Base-by-base conservation (phyloP, 176 grass and related monocot genomes). In the Ensete glaucum region DNA sequence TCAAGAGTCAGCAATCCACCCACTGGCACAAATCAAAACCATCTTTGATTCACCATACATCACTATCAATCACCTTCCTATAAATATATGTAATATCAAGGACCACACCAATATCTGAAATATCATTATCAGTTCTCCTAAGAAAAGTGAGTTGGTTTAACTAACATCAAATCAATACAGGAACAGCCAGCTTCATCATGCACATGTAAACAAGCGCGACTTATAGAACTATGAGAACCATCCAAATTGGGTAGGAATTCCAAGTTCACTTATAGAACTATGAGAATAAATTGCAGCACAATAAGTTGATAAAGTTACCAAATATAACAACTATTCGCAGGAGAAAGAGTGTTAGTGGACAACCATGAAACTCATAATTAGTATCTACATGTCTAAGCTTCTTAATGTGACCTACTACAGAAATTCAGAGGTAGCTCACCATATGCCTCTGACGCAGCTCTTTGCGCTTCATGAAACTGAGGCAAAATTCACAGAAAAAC, bases 391-490 rank as follows among this genome's bases (percentile, higher is more conserved):
- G 1, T 8, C 15, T 52, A 9, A 52, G 29, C 52, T 76, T 52
- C 19, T 9, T 48, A 82, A n/a, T 10, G n/a, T 19, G 25, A 56
- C 24, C 64, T 59, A 50, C 50, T 25, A 63, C 3, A 74, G 15
- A 81, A 73, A 64, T 79, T 68, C 20, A 78, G 62, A 62, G 50
- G 66, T 67, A 85, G 50, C 91, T 82, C 74, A 99, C 96, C 96
- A 95, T 99, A 80, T 99, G 91, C 82, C 96, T 81, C 79, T 95
- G 96, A 82, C 92, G 88, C 76, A 95, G 96, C 80, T 99, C 96
- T 76, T 99, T 99, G 71, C 87, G 88, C 81, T 99, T 99, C 96
- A 99, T 95, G 73, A 99, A 99, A 78, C 89, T 99, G 69, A 99
- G 91, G 79, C 96, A 99, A 83, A 99, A 95, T 70, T 99, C 96